Conservation (phyloP, 139 green algal genomes). For the Picochlorum sp. region DNA sequence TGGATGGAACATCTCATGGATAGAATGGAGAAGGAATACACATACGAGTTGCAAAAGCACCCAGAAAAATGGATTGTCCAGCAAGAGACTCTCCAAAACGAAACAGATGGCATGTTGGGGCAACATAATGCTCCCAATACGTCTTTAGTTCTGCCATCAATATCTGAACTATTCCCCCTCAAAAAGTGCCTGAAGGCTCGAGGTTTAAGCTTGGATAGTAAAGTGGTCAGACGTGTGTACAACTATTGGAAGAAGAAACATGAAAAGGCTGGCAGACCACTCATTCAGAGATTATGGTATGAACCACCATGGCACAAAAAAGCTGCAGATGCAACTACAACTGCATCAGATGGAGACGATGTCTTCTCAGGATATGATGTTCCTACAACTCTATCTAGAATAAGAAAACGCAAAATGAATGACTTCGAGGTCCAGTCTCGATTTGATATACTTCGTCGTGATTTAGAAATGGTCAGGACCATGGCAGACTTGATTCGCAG, state of each 20-base stretch:
- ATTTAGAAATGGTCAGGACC: conserved; percentile 34
- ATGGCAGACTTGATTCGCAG: conserved; percentile 39
- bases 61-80: conserved; percentile 26
- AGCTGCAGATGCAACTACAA: conserved; percentile 7
- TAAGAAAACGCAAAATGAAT: conserved; percentile 26
- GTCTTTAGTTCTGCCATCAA: conserved; percentile 17
- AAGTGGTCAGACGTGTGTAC: conserved; percentile 62
- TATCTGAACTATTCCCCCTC: conserved; percentile 40
- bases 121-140: conserved; percentile 1
- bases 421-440: conserved; percentile 13
- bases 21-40: conserved; percentile 41
- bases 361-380: conserved; percentile 29
- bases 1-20: conserved; percentile 38
- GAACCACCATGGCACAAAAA: conserved; percentile 39
- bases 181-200: conserved; percentile 22
- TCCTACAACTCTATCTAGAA: conserved; percentile 15
- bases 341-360: conserved; percentile 7
- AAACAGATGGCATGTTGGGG: conserved; percentile 1
- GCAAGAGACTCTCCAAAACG: neutral
- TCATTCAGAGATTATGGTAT: conserved; percentile 46
- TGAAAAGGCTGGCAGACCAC: conserved; percentile 18
- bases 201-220: conserved; percentile 21
- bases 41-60: conserved; percentile 27
- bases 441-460: conserved; percentile 26
- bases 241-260: conserved; percentile 88